Evolutionary conservation across 2,329 filamentous ascomycete genomes (phyloP), one percentile per base, ranked within the genome.

Genomic region (Aspergillus sp.): DNA sequence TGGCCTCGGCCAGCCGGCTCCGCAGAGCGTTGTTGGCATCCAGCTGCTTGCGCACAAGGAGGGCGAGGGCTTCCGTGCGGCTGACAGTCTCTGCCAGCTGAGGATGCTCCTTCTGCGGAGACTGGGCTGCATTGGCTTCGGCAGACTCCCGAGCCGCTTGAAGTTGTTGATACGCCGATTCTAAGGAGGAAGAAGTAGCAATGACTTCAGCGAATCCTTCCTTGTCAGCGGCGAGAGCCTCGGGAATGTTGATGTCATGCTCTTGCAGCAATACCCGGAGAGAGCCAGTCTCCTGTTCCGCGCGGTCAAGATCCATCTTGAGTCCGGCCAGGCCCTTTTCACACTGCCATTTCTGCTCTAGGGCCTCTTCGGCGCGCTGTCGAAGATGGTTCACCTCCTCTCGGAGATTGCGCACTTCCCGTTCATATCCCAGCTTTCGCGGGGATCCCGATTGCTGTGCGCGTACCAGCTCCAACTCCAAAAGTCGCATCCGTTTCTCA

Each of bases 221-320:
- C 48, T 64, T 59, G 60, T 66, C 64, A 51, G 78, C 78, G 47
- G 76, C 78, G 52, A 81, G 73, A 14, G 81, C 81, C 43, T 85
- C 85, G 0, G 88, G 86, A 20, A 89, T 85, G 38, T 86, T 78
- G 50, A 92, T 91, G 64, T 97, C 91, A 61, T 92, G 88, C 69
- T 96, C 90, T 55, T 86, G 78, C 17, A 97, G 81, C 21, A 97
- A 78, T 29, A 78, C 82, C 41, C 90, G 86, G 38, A 99, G 81
- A n/a, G 89, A 89, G 38, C 84, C 79, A 25, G 96, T 96, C 74
- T 99, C 94, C 69, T 94, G 89, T 71, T 97, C 91, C 21, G 94
- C 92, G 57, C 92, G 89, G 71, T 97, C 94, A 40, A 99, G 83
- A 67, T 97, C 93, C 88, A 96, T 97, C 76, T 96, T 96, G 52